A percentile compares a stretch with the other conserved stretches of the same genome.
Conservation (phyloP, 371 early-diverging fungal species). For the Rhizopus delemar region DNA sequence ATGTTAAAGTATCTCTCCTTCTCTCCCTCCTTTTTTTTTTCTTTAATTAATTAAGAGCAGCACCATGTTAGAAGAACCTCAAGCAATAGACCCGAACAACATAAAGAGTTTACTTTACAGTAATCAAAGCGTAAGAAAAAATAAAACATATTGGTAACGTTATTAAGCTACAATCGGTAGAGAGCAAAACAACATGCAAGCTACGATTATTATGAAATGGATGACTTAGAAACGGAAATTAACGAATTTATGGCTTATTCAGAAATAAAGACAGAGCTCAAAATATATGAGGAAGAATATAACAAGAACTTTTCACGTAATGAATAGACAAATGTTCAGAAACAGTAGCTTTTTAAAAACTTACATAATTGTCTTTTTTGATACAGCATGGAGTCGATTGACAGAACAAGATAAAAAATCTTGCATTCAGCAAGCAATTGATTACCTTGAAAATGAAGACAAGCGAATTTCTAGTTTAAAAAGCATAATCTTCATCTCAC, state of each 20-base stretch:
- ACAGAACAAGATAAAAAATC: conserved; percentile 22
- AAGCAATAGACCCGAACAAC: conserved; percentile 6
- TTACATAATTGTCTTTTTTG: background rate
- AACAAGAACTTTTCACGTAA: conserved; percentile 14
- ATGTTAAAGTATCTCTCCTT: background rate
- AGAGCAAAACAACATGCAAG: conserved; percentile 18
- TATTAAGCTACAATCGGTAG: background rate
- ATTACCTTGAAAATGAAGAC: conserved; percentile 56
- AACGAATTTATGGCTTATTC: conserved; percentile 72
- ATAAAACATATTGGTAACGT: background rate
- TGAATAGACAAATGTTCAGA: background rate
- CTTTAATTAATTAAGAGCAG: background rate
- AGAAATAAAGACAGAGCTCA: conserved; percentile 39
- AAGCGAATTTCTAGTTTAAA: conserved; percentile 50
- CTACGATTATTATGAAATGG: conserved; percentile 63
- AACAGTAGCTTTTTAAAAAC: background rate
- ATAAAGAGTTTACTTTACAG: conserved; percentile 4
- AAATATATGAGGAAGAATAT: conserved; percentile 27
- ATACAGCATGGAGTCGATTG: conserved; percentile 19
- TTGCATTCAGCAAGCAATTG: conserved; percentile 47
- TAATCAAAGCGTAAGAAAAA: background rate
- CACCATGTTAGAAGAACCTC: conserved; percentile 7
- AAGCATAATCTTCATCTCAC: conserved; percentile 60
- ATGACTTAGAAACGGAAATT: conserved; percentile 56
- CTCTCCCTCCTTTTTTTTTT: background rate